Evolutionary conservation across 768 basidiomycete species (phyloP), one percentile per base, ranked within the genome.

Genomic region (Boletus insuetus): DNA sequence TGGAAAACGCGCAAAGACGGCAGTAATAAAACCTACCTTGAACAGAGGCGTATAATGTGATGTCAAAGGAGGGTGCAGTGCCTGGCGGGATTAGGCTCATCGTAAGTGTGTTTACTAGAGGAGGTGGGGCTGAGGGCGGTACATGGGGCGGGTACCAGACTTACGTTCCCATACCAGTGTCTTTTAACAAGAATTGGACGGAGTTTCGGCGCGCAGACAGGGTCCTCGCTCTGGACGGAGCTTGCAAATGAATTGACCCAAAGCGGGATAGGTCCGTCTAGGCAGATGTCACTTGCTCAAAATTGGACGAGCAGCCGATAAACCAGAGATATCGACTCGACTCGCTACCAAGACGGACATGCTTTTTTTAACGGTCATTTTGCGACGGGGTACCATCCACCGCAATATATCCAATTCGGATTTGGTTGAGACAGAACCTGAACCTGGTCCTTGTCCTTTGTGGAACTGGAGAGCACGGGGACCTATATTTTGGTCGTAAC

Each of bases 21-120:
- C n/a, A n/a, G n/a, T 1, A 24, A 22, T 11, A 24, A 34, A 51
- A 35, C 60, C 16, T 53, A 66, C 69, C 49, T 58, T 70, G 69
- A 35, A 60, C 62, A 29, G 60, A 66, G 22, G 58, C 41, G 16
- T 58, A 69, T 19, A 67, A 7, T 7, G 6, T 42, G 53, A 60
- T 41, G 4, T 58, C 53, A 19, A 6, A 34, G 12, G 46, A 48
- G 2, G 19, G 14, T 43, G 29, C 5, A 20, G 48, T 49, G 26
- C 51, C 57, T 46, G 58, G 52, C 29, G 61, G 64, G n/a, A 58
- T 22, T 0, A 68, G 45, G 49, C 68, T 69, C 68, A 69, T 69
- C 37, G 47, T 37, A 49, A 47, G 19, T 16, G 47, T 39, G 44
- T 51, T n/a, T n/a, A n/a, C n/a, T n/a, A n/a, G n/a, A n/a, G n/a